A percentile compares a stretch with the other conserved stretches of the same genome.
phyloP scores from a whole-genome alignment of 306 rosid species.

The Geum urbanum region DNA sequence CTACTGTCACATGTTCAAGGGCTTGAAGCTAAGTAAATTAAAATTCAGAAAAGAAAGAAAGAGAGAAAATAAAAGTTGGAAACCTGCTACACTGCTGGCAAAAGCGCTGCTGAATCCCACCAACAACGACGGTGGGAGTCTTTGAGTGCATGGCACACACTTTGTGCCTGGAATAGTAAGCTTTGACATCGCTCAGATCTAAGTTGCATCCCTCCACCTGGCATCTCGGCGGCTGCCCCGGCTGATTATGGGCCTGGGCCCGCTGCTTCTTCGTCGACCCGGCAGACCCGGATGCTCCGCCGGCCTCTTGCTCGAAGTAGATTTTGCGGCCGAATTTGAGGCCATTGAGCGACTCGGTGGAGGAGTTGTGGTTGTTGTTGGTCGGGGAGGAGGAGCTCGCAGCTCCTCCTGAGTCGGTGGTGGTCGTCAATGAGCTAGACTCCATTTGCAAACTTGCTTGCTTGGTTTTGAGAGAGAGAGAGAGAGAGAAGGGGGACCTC shows the following conservation, averaged over 20 bases:
- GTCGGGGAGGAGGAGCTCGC: slow-evolving; percentile 40
- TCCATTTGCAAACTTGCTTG: slow-evolving; percentile 38
- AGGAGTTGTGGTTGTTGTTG: slow-evolving; percentile 28
- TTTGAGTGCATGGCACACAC: slow-evolving; percentile 86
- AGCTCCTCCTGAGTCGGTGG: slow-evolving; percentile 40
- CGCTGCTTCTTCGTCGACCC: slow-evolving; percentile 43
- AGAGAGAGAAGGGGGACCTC: background rate
- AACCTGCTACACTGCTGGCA: slow-evolving; percentile 98
- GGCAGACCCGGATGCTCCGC: slow-evolving; percentile 27
- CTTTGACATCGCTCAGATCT: slow-evolving; percentile 84
- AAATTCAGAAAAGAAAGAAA: background rate
- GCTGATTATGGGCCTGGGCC: slow-evolving; percentile 8
- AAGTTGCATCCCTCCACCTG: slow-evolving; percentile 85
- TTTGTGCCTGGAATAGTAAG: slow-evolving; percentile 90
- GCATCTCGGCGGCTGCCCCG: slow-evolving; percentile 71
- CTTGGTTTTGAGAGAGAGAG: background rate
- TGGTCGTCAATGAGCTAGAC: slow-evolving; percentile 34
- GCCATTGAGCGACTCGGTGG: slow-evolving; percentile 63
- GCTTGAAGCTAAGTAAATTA: background rate
- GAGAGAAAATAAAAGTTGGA: background rate
- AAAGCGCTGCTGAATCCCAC: slow-evolving; percentile 80
- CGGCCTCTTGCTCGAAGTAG: slow-evolving; percentile 67
- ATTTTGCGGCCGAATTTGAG: slow-evolving; percentile 68
- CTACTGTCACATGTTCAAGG: no score
- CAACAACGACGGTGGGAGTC: slow-evolving; percentile 66